Percentiles rank a stretch among this genome's conserved stretches.
Evolutionary conservation across 2,329 filamentous ascomycete species (phyloP).

Genomic region (Botrytis squamosa): DNA sequence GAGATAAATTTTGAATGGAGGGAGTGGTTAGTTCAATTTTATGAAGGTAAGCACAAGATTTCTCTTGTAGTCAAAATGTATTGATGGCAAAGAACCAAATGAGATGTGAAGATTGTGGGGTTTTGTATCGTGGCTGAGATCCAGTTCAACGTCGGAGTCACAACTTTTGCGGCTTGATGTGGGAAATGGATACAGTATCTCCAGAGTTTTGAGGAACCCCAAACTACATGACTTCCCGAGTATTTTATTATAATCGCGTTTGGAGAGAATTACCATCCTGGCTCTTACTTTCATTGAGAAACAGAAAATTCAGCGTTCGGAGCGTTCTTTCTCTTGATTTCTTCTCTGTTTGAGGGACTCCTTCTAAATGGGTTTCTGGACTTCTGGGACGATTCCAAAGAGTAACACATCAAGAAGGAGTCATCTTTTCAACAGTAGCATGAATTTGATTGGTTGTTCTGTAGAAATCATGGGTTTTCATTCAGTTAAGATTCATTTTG

Average conservation of each 20-base stretch:
- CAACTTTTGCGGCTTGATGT: background rate
- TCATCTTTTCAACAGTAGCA: background rate
- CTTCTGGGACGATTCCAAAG: background rate
- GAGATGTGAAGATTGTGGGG: background rate
- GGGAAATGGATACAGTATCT: background rate
- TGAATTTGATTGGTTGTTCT: background rate
- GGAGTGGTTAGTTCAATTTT: background rate
- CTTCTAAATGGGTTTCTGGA: background rate
- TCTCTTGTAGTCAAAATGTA: background rate
- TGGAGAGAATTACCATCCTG: background rate
- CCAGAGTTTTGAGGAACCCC: too few relatives aligned
- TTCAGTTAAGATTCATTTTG: background rate
- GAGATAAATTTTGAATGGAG: background rate
- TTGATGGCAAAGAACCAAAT: background rate
- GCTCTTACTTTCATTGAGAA: background rate
- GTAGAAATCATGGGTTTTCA: background rate
- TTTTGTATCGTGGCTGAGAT: background rate
- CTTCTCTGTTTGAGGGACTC: background rate
- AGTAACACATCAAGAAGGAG: background rate
- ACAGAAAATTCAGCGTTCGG: rapidly evolving
- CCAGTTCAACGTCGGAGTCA: background rate
- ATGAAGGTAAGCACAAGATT: background rate
- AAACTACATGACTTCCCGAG: too few relatives aligned
- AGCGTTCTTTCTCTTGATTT: background rate
- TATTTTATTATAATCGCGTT: too few relatives aligned